Evolutionary conservation across 2,329 filamentous ascomycete genomes (phyloP), one percentile per base, ranked within the genome.

Genomic region (Fusarium sp.): DNA sequence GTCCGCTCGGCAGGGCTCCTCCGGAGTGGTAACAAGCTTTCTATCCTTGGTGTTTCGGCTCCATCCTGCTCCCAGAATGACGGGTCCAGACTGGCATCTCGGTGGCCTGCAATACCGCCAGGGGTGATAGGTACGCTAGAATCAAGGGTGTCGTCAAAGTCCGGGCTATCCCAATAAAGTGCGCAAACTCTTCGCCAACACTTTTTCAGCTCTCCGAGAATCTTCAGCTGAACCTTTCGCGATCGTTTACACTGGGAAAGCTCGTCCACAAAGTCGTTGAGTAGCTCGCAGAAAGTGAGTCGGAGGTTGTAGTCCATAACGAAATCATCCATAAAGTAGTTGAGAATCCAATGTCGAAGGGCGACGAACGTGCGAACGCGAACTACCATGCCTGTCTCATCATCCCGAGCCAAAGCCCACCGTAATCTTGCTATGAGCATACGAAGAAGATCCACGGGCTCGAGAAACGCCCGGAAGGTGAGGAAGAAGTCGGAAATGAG

Each of bases 321-420:
- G 78, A 97, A 99, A 78, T 99, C 96, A 77, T 99, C 96, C 59
- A 93, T 87, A 73, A 98, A 99, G 80, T 99, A 99, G 79, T 99
- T 99, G 68, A 99, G 82, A 61, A 98, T 95, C 96, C 96, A 99
- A 80, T 99, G 96, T 60, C 96, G 90, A 46, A 98, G 86, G 10
- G 96, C 96, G 27, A 98, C 96, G 82, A 98, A 99, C 0, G 95
- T 97, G 44, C 96, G 89, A 18, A 99, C 97, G 52, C 95, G 90
- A n/a, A 98, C 96, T 55, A 99, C 93, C 77, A 94, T 92, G 42
- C 96, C 96, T 61, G 91, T 90, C 78, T 98, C 94, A 77, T 97
- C 93, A 49, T 88, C 84, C 59, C 93, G 88, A 50, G 88, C 88
- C 51, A 98, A 86, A 1, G 96, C 94, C 96, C 96, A 99, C 72